A percentile compares a stretch with the other conserved stretches of the same genome.
These are phyloP conservation scores for Plectosphaerella cucumerina DNA, from an alignment of 2,329 filamentous ascomycete genomes.

Conservation along the genomic window DNA sequence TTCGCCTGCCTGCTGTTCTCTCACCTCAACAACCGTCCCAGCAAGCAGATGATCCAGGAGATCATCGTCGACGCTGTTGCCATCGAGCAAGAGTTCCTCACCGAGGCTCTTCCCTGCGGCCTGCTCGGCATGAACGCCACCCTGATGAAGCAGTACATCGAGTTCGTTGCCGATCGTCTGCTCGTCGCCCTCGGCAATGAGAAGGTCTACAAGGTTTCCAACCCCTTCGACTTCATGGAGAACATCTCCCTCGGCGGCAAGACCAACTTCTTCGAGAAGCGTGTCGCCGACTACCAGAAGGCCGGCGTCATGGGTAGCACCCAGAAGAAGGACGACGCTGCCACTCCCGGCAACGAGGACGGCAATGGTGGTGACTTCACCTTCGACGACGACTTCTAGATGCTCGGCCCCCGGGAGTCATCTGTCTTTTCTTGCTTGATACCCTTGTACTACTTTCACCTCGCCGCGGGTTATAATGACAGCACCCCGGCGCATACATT, in stretches of 20 bases:
- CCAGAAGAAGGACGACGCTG: constrained; percentile 65
- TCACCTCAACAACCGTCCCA: constrained; percentile 90
- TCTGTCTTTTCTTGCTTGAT: constrained; percentile 13
- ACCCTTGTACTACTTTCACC: constrained; percentile 11
- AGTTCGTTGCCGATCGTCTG: constrained; percentile 96
- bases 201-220: constrained; percentile 87
- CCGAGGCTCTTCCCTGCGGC: constrained; percentile 86
- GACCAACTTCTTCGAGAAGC: constrained; percentile 99
- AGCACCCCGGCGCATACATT: neutral
- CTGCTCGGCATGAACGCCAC: constrained; percentile 96
- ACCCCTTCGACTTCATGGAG: constrained; percentile 99
- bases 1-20: constrained; percentile 97
- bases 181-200: constrained; percentile 89
- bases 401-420: constrained; percentile 14
- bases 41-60: constrained; percentile 72
- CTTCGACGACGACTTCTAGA: constrained; percentile 97
- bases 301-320: constrained; percentile 95
- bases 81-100: constrained; percentile 98
- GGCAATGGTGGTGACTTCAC: constrained; percentile 74
- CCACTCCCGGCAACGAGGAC: constrained; percentile 43
- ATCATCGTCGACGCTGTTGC: constrained; percentile 92
- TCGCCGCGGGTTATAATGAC: neutral
- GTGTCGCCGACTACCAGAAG: constrained; percentile 99
- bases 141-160: constrained; percentile 99
- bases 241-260: constrained; percentile 98